Percentiles rank a stretch among this genome's conserved stretches.
phyloP scores from a whole-genome alignment of 2,329 filamentous ascomycete species.

The Trichophyton equinum region DNA sequence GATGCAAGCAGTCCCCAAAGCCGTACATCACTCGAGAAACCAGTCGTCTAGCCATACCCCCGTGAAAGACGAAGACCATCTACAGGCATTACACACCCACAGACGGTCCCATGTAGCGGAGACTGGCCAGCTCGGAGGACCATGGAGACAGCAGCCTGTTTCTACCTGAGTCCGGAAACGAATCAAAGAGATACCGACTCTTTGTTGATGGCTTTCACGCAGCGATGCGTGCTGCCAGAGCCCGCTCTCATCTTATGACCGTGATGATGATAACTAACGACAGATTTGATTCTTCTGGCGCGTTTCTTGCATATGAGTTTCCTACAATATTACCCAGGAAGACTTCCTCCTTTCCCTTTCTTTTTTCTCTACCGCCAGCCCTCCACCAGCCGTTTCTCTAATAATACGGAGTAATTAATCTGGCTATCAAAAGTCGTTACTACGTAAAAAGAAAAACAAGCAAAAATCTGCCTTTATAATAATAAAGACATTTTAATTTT shows the following conservation, averaged over 20 bases:
- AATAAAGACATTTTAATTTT: background rate
- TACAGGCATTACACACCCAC: slow-evolving; percentile 8
- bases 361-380: background rate
- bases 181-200: background rate
- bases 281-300: background rate
- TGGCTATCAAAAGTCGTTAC: background rate
- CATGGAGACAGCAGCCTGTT: background rate
- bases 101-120: slow-evolving; percentile 9
- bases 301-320: background rate
- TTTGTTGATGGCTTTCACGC: background rate
- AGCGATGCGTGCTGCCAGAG: slow-evolving; percentile 10
- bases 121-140: slow-evolving; percentile 9
- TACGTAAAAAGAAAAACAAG: background rate
- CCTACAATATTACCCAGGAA: background rate
- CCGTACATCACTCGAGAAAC: background rate
- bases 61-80: background rate
- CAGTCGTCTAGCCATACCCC: background rate
- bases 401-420: background rate
- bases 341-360: background rate
- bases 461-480: no score
- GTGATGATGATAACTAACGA: slow-evolving; percentile 1
- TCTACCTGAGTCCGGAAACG: background rate
- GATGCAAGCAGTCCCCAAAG: background rate
- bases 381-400: background rate
- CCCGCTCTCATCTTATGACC: background rate